A percentile compares a stretch with the other conserved stretches of the same genome.
Conservation (phyloP, 345 rosid species). For the Melastoma malabathricum region DNA sequence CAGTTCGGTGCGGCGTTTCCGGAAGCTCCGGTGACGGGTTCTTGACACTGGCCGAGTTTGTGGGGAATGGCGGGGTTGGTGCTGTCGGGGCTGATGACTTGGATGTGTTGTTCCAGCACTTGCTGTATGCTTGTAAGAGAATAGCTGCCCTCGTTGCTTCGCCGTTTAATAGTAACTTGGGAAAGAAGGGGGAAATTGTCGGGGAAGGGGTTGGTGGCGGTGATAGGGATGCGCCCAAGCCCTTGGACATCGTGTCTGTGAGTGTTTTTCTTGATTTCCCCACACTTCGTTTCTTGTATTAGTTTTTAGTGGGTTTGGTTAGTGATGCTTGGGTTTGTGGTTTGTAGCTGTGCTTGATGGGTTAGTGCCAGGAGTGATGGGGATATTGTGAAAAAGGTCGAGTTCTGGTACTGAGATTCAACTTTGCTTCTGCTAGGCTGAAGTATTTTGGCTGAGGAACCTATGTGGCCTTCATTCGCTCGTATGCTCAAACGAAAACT, state of each 20-base stretch:
- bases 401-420: too few species aligned
- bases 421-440: too few species aligned
- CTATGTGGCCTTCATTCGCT: too few species aligned
- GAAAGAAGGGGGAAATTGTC: constrained; percentile 23
- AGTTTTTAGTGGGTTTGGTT: too few species aligned
- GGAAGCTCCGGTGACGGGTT: constrained; percentile 7
- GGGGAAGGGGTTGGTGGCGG: constrained; percentile 22
- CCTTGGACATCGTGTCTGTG: constrained; percentile 71
- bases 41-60: constrained; percentile 34
- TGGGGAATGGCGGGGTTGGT: constrained; percentile 45
- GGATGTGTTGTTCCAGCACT: constrained; percentile 52
- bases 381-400: too few species aligned
- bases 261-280: constrained; percentile 8
- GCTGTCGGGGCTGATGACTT: constrained; percentile 51
- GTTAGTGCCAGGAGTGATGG: too few species aligned
- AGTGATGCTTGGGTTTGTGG: too few species aligned
- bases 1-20: constrained; percentile 23
- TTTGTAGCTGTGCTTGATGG: too few species aligned
- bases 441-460: too few species aligned
- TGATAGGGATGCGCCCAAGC: constrained; percentile 73
- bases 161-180: constrained; percentile 61
- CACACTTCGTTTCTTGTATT: background rate
- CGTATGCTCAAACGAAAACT: too few species aligned
- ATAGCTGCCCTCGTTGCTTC: constrained; percentile 84
- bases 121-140: constrained; percentile 88